Evolutionary conservation across 306 rosid genomes (phyloP), one percentile per base, ranked within the genome.

Genomic region (Casuarina equisetifolia): DNA sequence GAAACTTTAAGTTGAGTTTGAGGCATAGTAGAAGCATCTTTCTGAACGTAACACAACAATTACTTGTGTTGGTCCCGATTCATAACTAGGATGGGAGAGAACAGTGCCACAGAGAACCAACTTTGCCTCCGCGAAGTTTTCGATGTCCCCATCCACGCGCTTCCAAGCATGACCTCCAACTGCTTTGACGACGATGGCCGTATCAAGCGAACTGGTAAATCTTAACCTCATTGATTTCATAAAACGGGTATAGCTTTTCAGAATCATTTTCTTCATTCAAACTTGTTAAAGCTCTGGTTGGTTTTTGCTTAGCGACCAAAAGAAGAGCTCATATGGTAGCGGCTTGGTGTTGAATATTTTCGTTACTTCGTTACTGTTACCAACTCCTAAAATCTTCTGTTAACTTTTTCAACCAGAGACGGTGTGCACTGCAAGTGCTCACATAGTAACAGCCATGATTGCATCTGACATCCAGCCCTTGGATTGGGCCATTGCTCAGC

Each of bases 401-500:
- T 58, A 48, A 44, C 16, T 70, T 53, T 73, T 32, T n/a, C n/a
- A 32, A 35, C 43, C 50, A 91, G 98, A 97, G 66, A 93, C 84
- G 17, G 70, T 78, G 16, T 93, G 93, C 96, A 93, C 97, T 0
- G 87, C 92, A 7, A 90, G 96, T 84, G 89, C 98, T 45, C 98
- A 91, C 82, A 88, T 91, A 49, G 89, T 93, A 51, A 93, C 98
- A 0, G 98, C 97, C 1, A 96, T 91, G 59, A 90, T 93, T 25
- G 98, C 97, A 0, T 90, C 98, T 6, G 98, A 97, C 3, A 97
- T 93, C 62, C 54, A 90, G 32, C 78, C 98, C 3, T 72, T 93
- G 83, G 97, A 96, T 55, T 93, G 92, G 92, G 97, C 98, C 7
- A 81, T 78, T 7, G 98, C 98, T 45, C 98, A 93, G 76, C 95